Evolutionary conservation across 2,329 filamentous ascomycete genomes (phyloP).

Genomic region (Aspergillus sp.): DNA sequence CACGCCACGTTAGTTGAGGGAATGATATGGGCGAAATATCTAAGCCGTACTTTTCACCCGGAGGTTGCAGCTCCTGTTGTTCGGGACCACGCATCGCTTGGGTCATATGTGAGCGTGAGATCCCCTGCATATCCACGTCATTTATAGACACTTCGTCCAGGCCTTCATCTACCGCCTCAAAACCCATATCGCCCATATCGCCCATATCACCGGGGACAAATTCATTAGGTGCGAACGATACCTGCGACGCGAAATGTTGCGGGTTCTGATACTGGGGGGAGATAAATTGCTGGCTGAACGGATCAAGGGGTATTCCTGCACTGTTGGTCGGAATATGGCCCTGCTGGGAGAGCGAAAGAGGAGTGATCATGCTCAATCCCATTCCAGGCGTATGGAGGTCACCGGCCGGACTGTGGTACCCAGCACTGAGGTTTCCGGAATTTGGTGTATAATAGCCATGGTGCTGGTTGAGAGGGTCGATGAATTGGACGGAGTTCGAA

Average conservation of each 20-base stretch:
- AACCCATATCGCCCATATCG: conserved; percentile 65
- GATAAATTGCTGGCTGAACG: conserved; percentile 60
- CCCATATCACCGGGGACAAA: conserved; percentile 79
- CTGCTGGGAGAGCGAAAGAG: conserved; percentile 72
- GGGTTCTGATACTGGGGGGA: conserved; percentile 65
- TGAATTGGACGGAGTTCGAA: conserved; percentile 78
- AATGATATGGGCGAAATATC: not conserved
- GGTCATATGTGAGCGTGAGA: conserved; percentile 51
- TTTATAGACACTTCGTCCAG: conserved; percentile 67
- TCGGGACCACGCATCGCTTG: conserved; percentile 30
- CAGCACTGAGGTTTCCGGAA: conserved; percentile 70
- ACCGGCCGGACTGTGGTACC: conserved; percentile 80
- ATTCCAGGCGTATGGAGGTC: conserved; percentile 83
- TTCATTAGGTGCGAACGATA: conserved; percentile 70
- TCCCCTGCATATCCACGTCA: conserved; percentile 52
- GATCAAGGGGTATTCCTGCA: conserved; percentile 65
- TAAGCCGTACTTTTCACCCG: conserved; percentile 54
- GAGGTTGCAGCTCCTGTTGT: conserved; percentile 27
- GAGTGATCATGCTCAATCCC: conserved; percentile 72
- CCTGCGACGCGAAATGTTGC: conserved; percentile 67
- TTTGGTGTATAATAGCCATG: conserved; percentile 87
- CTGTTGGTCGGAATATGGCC: conserved; percentile 59
- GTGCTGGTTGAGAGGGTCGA: conserved; percentile 74
- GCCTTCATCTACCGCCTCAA: conserved; percentile 72
- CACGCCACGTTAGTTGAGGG: conserved; percentile 15